phyloP scores from a whole-genome alignment of 805 yeast genomes.

The Saturnispora zaruensis region DNA sequence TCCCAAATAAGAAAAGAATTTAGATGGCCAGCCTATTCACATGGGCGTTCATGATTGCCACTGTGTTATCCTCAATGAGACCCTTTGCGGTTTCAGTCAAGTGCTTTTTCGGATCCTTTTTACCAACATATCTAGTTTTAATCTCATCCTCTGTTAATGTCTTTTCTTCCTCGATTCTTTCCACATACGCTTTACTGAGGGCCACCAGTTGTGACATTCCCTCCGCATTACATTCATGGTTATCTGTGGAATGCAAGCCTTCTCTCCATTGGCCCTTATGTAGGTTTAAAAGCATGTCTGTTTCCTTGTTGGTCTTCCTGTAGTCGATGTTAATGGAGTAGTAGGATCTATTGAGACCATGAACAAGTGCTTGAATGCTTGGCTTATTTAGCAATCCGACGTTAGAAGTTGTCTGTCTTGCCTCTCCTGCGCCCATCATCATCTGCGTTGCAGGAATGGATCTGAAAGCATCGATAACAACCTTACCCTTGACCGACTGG shows the following conservation, averaged over 20 bases:
- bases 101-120: slow-evolving; percentile 98
- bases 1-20: slow-evolving; percentile 7
- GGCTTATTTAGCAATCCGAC: slow-evolving; percentile 94
- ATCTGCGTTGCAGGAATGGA: slow-evolving; percentile 78
- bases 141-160: slow-evolving; percentile 81
- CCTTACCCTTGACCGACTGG: slow-evolving; percentile 97
- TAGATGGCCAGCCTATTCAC: slow-evolving; percentile 86
- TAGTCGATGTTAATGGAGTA: slow-evolving; percentile 93
- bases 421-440: slow-evolving; percentile 96
- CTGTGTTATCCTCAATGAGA: slow-evolving; percentile 83
- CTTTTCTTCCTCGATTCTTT: slow-evolving; percentile 86
- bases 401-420: slow-evolving; percentile 94
- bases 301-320: slow-evolving; percentile 85
- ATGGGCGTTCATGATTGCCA: slow-evolving; percentile 77
- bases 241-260: slow-evolving; percentile 74
- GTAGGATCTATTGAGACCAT: slow-evolving; percentile 93
- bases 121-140: slow-evolving; percentile 94
- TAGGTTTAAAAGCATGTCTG: slow-evolving; percentile 84
- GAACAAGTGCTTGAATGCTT: slow-evolving; percentile 91
- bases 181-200: slow-evolving; percentile 82
- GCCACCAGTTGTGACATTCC: slow-evolving; percentile 74
- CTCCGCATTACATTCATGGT: slow-evolving; percentile 71
- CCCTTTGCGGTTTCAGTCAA: slow-evolving; percentile 79
- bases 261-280: slow-evolving; percentile 96
- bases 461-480: slow-evolving; percentile 97